Evolutionary conservation across 208 protist genomes (phyloP).

Genomic region (Trypanosoma grayi): DNA sequence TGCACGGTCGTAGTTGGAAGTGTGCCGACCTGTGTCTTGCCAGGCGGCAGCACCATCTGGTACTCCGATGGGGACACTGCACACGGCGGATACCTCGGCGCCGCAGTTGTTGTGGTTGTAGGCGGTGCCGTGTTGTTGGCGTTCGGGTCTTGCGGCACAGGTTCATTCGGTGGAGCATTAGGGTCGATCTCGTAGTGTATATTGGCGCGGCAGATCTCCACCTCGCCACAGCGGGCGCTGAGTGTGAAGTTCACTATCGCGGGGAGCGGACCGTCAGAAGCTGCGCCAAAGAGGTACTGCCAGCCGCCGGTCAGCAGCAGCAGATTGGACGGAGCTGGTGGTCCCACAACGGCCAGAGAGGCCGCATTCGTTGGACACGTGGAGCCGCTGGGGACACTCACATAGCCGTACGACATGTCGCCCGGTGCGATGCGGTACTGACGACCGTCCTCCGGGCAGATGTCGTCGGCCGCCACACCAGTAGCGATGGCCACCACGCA

Average conservation of each 20-base stretch:
- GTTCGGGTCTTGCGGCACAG: background rate
- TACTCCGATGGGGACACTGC: slow-evolving; percentile 10
- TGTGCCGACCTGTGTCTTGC: slow-evolving; percentile 16
- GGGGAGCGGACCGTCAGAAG: slow-evolving; percentile 10
- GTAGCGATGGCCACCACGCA: background rate
- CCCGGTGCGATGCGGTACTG: slow-evolving; percentile 10
- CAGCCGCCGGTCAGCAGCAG: slow-evolving; percentile 33
- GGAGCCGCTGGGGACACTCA: background rate
- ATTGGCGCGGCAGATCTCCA: slow-evolving; percentile 37
- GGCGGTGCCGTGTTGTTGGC: slow-evolving; percentile 17
- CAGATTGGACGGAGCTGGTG: slow-evolving; percentile 23
- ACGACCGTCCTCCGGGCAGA: slow-evolving; percentile 9
- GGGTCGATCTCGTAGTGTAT: slow-evolving; percentile 26
- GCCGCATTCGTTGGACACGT: background rate
- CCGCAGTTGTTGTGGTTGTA: slow-evolving; percentile 16
- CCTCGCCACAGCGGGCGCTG: slow-evolving; percentile 32
- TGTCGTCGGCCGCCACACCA: background rate
- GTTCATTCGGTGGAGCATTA: background rate
- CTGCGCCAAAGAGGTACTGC: slow-evolving; percentile 33
- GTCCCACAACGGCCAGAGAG: slow-evolving; percentile 8
- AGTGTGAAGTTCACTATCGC: slow-evolving; percentile 31
- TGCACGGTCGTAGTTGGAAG: slow-evolving; percentile 21
- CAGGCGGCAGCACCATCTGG: slow-evolving; percentile 1
- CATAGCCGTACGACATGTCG: slow-evolving; percentile 1
- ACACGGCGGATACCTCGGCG: slow-evolving; percentile 30